Conservation (phyloP, 1,284 basidiomycete species). For the Leccinum subrobustum region DNA sequence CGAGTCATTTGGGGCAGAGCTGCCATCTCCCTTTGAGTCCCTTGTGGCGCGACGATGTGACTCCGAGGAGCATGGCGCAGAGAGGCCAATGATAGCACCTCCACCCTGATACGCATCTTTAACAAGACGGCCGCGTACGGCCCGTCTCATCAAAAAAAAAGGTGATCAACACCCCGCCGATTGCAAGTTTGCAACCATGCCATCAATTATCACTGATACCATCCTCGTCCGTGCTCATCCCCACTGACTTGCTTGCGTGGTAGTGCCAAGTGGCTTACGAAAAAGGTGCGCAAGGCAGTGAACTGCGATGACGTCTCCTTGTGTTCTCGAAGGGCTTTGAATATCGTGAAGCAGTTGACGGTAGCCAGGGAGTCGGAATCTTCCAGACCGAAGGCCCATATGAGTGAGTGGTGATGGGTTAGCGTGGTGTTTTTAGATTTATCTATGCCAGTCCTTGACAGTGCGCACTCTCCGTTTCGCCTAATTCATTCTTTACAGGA, state of each 20-base stretch:
- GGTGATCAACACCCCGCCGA: too few relatives aligned
- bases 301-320: constrained; percentile 5
- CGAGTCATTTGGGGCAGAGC: too few relatives aligned
- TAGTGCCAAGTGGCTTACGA: constrained; percentile 79
- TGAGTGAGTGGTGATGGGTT: constrained; percentile 54
- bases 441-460: constrained; percentile 92
- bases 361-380: constrained; percentile 76
- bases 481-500: constrained; percentile 39
- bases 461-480: constrained; percentile 32
- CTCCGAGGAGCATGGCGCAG: too few relatives aligned
- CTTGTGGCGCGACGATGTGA: too few relatives aligned
- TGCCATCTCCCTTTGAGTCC: too few relatives aligned
- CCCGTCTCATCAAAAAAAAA: too few relatives aligned
- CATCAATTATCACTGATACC: constrained; percentile 4
- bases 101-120: too few relatives aligned
- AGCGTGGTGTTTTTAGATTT: constrained; percentile 87
- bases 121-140: too few relatives aligned
- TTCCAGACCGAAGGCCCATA: constrained; percentile 70
- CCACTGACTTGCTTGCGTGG: constrained; percentile 27
- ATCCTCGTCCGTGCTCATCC: not conserved
- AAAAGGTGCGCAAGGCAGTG: constrained; percentile 46
- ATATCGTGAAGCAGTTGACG: constrained; percentile 78
- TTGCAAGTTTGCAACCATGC: too few relatives aligned
- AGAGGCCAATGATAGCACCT: too few relatives aligned
- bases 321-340: constrained; percentile 65